Percentiles rank a stretch among this genome's conserved stretches.
Evolutionary conservation across 2,329 filamentous ascomycete genomes (phyloP).

Genomic region (Colletotrichum eleusines): DNA sequence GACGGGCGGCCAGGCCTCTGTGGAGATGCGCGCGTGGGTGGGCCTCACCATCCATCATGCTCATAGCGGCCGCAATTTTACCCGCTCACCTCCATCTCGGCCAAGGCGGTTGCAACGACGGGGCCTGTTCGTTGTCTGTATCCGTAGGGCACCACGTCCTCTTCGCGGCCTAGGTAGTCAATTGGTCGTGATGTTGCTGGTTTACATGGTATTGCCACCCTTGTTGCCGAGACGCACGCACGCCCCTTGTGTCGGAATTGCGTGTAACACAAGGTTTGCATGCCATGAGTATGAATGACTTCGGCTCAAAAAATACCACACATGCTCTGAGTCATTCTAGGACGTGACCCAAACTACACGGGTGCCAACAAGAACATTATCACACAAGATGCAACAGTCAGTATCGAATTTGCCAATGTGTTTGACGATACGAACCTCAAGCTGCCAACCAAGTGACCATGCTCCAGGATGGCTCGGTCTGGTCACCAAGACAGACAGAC

Average conservation of each 20-base stretch:
- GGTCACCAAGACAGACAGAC: background rate
- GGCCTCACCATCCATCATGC: background rate
- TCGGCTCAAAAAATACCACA: background rate
- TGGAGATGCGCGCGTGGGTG: background rate
- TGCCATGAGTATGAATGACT: background rate
- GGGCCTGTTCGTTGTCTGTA: background rate
- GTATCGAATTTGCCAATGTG: background rate
- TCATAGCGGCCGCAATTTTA: background rate
- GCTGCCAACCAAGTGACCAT: background rate
- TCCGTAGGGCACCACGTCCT: background rate
- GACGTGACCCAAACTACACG: background rate
- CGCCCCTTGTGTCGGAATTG: background rate
- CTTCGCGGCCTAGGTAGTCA: background rate
- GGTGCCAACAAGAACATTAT: background rate
- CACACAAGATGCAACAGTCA: background rate
- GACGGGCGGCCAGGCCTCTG: background rate
- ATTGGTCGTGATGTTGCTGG: background rate
- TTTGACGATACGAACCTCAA: background rate
- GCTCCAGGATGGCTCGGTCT: background rate
- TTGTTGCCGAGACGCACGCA: background rate
- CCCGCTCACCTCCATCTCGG: background rate
- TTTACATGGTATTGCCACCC: background rate
- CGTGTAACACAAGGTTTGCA: background rate
- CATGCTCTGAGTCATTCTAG: background rate
- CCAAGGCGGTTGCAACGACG: background rate